Base-by-base conservation (phyloP, 768 basidiomycete genomes). In the Sporobolomyces pararoseus region DNA sequence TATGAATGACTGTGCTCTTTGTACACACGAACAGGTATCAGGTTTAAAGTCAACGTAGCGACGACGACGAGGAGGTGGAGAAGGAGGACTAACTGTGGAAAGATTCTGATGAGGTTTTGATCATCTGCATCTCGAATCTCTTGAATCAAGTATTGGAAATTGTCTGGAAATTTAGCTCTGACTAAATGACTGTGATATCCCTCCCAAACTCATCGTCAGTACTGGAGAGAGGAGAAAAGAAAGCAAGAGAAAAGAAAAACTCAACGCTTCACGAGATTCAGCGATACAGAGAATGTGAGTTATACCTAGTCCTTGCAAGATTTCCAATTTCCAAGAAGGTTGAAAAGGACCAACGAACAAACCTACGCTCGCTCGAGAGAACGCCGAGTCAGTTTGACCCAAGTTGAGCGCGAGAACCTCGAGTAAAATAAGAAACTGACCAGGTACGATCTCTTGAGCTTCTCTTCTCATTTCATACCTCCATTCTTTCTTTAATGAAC, bases 401-500 rank as follows among this genome's bases (percentile, higher is more conserved):
- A 17, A 23, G 44, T 25, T 4, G 27, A 34, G 9, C 19, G 13
- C n/a, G 46, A 49, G 35, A 39, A n/a, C 4, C 23, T 27, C 14
- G n/a, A 29, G 0, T 42, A 90, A 82, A 25, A 32, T 17, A 25
- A 27, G 49, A 14, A 50, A 42, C 59, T 2, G 6, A 70, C 69
- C 69, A 2, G 69, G 69, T 4, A 77, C 53, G 72, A 95, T 94
- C 79, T 93, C 89, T 81, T 96, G 92, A 75, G 90, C 91, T 76
- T 94, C 89, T n/a, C 92, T 83, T 35, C 92, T 84, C 93, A 96
- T 94, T 80, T 95, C 92, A 77, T 96, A 96, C 76, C 89, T 91
- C 76, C 76, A 77, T 31, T 77, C 76, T 23, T 29, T 9, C 68
- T 70, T 66, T 65, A 70, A 70, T 7, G 29, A 55, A 14, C 69